Base-by-base conservation (phyloP, 106 monocot genomes). In the Apostasia shenzhenica region DNA sequence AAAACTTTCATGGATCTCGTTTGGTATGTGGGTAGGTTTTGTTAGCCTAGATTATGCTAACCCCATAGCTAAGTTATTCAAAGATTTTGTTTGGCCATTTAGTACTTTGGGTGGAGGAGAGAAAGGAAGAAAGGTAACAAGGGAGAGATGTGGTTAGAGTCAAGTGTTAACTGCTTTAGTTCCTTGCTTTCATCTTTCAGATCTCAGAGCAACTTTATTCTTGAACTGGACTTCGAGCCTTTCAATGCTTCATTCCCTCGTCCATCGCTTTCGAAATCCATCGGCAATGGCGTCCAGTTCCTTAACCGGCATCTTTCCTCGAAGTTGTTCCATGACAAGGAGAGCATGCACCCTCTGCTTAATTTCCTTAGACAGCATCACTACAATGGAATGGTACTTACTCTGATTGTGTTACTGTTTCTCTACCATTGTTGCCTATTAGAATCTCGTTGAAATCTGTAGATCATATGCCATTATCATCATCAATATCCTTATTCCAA, bases 251-350 rank as follows among this genome's bases (percentile, higher is more conserved):
- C 93, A 1, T 99, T 99, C 73, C 99, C 99, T 74, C 81, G 80
- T 0, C 93, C 87, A 13, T 85, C 89, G 5, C 73, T 88, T 41
- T 99, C 99, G 2, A 93, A 90, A 67, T 99, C 99, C 48, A 99
- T 99, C 63, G 99, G 99, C n/a, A 99, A 93, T 54, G 99, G 99
- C 5, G 93, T 99, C 56, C 99, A 99, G 78, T 99, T 99, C 75
- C 90, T 99, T 7, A 99, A 99, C 69, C 71, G 93, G 5, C 99
- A 99, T 62, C 90, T 99, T 61, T 99, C 99, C 1, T 90, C 99
- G 0, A 99, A 93, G 64, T 57, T 99, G 80, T 99, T 99, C 80
- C 70, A 88, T 53, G 90, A 99, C 69, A 99, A 86, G 71, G 99
- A 93, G 48, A 90, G 99, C 85, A 73, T 99, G 90, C 80, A 85